These are phyloP conservation scores for Psilocybe cyanescens DNA, from an alignment of 768 basidiomycete genomes.

Conservation along the genomic window DNA sequence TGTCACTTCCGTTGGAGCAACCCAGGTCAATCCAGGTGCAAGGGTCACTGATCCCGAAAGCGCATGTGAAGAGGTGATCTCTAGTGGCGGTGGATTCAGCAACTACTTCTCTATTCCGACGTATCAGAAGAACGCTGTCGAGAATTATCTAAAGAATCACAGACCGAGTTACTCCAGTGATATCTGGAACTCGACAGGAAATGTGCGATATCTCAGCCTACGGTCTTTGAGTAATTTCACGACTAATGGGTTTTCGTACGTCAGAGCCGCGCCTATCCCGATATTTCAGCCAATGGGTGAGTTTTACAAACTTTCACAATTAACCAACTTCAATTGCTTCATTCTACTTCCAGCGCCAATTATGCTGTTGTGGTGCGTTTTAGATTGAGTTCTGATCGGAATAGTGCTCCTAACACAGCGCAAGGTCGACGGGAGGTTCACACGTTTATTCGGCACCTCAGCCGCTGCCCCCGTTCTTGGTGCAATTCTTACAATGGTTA, in stretches of 20 bases:
- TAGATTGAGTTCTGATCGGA: neutral
- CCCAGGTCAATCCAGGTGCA: constrained; percentile 37
- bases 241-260: neutral
- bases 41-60: constrained; percentile 34
- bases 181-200: constrained; percentile 36
- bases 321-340: neutral
- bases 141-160: constrained; percentile 35
- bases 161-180: constrained; percentile 22
- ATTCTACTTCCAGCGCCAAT: constrained; percentile 32
- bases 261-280: constrained; percentile 51
- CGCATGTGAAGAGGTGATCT: constrained; percentile 40
- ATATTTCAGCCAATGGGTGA: constrained; percentile 47
- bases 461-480: constrained; percentile 52
- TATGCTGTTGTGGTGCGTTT: constrained; percentile 45
- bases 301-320: constrained; percentile 4
- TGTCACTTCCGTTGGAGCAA: constrained; percentile 51
- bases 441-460: constrained; percentile 50
- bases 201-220: constrained; percentile 22
- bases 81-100: constrained; percentile 43
- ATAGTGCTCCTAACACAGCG: neutral
- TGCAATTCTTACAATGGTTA: constrained; percentile 52
- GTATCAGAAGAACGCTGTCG: constrained; percentile 44
- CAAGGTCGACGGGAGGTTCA: constrained; percentile 41
- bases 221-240: neutral
- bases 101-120: constrained; percentile 41